Conservation (phyloP, 2,329 filamentous ascomycete genomes). For the Boeremia lycopersici region DNA sequence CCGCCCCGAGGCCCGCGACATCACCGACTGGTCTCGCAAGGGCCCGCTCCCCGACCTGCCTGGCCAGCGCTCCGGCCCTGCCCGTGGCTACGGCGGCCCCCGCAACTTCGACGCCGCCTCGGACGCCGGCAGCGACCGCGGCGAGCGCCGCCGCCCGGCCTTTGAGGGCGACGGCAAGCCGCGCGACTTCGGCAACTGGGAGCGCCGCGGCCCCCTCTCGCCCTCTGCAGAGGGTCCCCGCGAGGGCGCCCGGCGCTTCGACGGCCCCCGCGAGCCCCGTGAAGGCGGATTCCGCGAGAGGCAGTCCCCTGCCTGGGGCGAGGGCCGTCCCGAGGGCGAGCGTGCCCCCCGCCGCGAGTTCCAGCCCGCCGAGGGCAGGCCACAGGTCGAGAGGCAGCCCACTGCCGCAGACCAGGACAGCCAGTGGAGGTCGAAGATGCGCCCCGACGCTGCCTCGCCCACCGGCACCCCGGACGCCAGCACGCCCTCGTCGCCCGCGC, state of each 20-base stretch:
- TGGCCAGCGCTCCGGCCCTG: constrained; percentile 60
- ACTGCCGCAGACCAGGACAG: constrained; percentile 92
- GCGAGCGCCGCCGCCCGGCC: constrained; percentile 70
- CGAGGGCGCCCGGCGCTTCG: constrained; percentile 64
- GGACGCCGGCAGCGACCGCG: constrained; percentile 66
- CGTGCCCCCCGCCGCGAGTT: constrained; percentile 79
- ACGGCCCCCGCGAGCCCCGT: constrained; percentile 51
- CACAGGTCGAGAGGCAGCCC: constrained; percentile 69
- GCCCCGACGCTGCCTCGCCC: constrained; percentile 75
- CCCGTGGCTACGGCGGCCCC: constrained; percentile 50
- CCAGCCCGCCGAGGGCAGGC: constrained; percentile 61
- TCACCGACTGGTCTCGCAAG: constrained; percentile 91
- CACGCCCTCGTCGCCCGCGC: constrained; percentile 75
- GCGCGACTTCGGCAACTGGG: constrained; percentile 88
- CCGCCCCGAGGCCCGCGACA: constrained; percentile 77
- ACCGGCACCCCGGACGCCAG: constrained; percentile 74
- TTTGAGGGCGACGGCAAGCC: constrained; percentile 74
- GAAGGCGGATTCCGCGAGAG: constrained; percentile 26
- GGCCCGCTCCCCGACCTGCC: constrained; percentile 82
- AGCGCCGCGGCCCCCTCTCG: constrained; percentile 89
- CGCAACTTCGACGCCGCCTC: constrained; percentile 60
- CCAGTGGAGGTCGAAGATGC: constrained; percentile 92
- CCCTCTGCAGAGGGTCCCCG: constrained; percentile 61
- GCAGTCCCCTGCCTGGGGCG: constrained; percentile 75
- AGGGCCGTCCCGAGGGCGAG: constrained; percentile 72